Evolutionary conservation across 192 early-diverging fungal genomes (phyloP).

Genomic region (Linnemannia schmuckeri): DNA sequence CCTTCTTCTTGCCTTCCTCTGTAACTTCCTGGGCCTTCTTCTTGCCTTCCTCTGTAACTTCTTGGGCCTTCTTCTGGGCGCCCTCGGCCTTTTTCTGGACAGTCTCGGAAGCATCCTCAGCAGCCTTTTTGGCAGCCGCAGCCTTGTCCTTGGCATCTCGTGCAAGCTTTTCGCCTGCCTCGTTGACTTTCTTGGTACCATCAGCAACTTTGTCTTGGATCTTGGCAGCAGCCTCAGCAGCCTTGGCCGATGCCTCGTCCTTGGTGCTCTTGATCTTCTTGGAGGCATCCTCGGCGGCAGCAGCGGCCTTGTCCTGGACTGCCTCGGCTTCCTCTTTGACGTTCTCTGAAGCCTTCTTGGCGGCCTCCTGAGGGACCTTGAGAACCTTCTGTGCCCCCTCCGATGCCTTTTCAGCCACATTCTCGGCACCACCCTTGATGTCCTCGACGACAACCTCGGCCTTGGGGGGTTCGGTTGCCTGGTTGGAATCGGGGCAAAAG

Average conservation of each 20-base stretch:
- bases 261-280: background rate
- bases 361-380: constrained; percentile 13
- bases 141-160: constrained; percentile 7
- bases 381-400: constrained; percentile 33
- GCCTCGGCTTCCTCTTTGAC: constrained; percentile 11
- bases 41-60: background rate
- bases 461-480: constrained; percentile 7
- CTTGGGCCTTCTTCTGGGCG: background rate
- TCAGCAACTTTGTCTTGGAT: constrained; percentile 28
- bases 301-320: background rate
- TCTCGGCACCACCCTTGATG: constrained; percentile 16
- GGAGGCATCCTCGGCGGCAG: background rate
- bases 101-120: background rate
- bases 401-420: constrained; percentile 6
- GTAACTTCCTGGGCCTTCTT: background rate
- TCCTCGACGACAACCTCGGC: constrained; percentile 16
- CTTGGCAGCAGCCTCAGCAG: constrained; percentile 11
- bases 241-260: constrained; percentile 7
- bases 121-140: constrained; percentile 16
- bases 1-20: background rate
- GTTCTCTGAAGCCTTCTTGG: background rate
- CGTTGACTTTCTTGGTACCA: constrained; percentile 25
- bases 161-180: constrained; percentile 20
- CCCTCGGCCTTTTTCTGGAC: background rate
- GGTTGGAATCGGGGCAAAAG: constrained; percentile 52